Percentiles rank a stretch among this genome's conserved stretches.
phyloP scores from a whole-genome alignment of 768 basidiomycete genomes.

The Gloeopeniophorella convolvens region DNA sequence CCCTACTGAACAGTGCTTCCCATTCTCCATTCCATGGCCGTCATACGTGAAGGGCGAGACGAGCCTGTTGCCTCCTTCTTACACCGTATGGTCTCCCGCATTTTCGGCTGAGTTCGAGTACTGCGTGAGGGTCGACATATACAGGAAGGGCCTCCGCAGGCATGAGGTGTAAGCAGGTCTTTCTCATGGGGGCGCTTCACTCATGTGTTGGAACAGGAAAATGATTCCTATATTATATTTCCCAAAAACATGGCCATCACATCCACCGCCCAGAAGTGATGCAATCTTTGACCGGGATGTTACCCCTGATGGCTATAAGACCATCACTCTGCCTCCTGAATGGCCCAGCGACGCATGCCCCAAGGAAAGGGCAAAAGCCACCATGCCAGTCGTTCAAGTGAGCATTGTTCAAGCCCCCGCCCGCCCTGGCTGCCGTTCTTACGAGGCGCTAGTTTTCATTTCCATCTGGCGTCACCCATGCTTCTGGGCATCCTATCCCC shows the following conservation, averaged over 20 bases:
- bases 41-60: constrained; percentile 26
- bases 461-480: constrained; percentile 31
- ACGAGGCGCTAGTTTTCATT: constrained; percentile 31
- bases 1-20: constrained; percentile 10
- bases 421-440: neutral
- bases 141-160: constrained; percentile 34
- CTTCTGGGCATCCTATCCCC: constrained; percentile 37
- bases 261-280: constrained; percentile 31
- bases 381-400: constrained; percentile 25
- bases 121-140: constrained; percentile 33
- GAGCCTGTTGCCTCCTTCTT: constrained; percentile 35
- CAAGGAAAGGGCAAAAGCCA: constrained; percentile 4
- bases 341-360: constrained; percentile 14
- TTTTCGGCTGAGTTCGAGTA: constrained; percentile 32
- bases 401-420: constrained; percentile 9
- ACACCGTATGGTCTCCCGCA: constrained; percentile 27
- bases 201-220: constrained; percentile 26
- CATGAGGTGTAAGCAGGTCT: constrained; percentile 33
- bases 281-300: constrained; percentile 21
- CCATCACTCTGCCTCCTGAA: constrained; percentile 25
- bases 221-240: constrained; percentile 37
- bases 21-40: constrained; percentile 38
- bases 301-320: constrained; percentile 25
- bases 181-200: neutral
- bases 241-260: constrained; percentile 35